These are phyloP conservation scores for Nothophoma quercina DNA, from an alignment of 2,329 filamentous ascomycete genomes.

Conservation along the genomic window DNA sequence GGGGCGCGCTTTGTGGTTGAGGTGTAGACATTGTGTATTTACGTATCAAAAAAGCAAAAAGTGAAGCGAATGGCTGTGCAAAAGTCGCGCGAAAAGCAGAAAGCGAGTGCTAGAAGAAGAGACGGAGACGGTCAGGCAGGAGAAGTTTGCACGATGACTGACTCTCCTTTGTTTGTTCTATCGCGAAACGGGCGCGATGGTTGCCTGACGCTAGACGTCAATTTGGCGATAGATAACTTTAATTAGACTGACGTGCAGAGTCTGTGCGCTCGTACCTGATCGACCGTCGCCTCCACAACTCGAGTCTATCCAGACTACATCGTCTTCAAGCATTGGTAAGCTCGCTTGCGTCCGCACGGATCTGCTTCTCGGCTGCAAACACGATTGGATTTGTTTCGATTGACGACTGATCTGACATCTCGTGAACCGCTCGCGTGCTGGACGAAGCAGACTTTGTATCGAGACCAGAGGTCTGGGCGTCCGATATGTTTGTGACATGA, in stretches of 20 bases:
- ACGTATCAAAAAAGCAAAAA: neutral
- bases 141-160: constrained; percentile 7
- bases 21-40: constrained; percentile 16
- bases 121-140: neutral
- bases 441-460: neutral
- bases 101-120: constrained; percentile 4
- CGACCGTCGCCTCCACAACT: constrained; percentile 4
- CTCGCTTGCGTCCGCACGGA: neutral
- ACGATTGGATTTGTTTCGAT: neutral
- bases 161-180: constrained; percentile 13
- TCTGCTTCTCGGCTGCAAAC: neutral
- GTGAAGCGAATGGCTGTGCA: constrained; percentile 17
- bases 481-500: neutral
- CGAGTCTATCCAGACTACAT: constrained; percentile 7
- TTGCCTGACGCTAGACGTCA: constrained; percentile 19
- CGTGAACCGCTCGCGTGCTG: neutral
- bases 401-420: constrained; percentile 5
- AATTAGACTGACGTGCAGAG: constrained; percentile 10
- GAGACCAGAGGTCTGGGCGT: neutral
- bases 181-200: constrained; percentile 9
- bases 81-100: constrained; percentile 2
- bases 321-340: constrained; percentile 2
- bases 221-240: constrained; percentile 13
- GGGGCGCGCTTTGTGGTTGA: neutral
- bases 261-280: constrained; percentile 10